Conservation (phyloP, 345 rosid species). For the Hypericum androsaemum region DNA sequence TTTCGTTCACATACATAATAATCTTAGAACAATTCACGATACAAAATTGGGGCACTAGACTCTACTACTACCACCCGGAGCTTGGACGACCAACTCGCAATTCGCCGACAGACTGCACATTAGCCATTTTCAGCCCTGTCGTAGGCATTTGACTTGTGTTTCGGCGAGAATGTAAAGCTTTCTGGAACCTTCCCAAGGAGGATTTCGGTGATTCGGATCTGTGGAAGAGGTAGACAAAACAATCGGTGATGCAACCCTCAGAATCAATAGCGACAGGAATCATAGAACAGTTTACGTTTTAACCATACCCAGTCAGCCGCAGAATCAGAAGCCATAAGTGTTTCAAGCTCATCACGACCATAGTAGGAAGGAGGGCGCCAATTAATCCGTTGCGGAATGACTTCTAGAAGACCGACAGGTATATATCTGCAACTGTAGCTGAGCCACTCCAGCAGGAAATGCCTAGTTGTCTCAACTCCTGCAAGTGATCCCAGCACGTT, state of each 20-base stretch:
- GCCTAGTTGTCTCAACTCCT: slow-evolving; percentile 93
- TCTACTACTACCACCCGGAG: too few species aligned
- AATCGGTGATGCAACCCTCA: neutral
- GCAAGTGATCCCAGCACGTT: slow-evolving; percentile 4
- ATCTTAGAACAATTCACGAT: too few species aligned
- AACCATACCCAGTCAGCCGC: slow-evolving; percentile 86
- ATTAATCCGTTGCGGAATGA: slow-evolving; percentile 64
- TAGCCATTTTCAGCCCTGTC: slow-evolving; percentile 88
- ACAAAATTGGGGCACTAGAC: too few species aligned
- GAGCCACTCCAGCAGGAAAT: slow-evolving; percentile 89
- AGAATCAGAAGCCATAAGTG: slow-evolving; percentile 86
- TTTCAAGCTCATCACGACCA: slow-evolving; percentile 95
- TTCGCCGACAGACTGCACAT: slow-evolving; percentile 3
- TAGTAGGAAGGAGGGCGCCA: slow-evolving; percentile 91
- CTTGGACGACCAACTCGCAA: too few species aligned
- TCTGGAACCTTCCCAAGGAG: slow-evolving; percentile 89
- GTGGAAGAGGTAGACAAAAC: slow-evolving; percentile 10
- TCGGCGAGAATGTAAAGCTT: slow-evolving; percentile 85
- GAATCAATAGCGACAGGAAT: neutral
- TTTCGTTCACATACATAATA: too few species aligned
- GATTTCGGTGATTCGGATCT: slow-evolving; percentile 85
- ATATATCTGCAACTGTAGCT: slow-evolving; percentile 77
- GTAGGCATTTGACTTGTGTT: slow-evolving; percentile 86
- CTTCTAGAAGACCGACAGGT: slow-evolving; percentile 82
- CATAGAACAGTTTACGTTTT: slow-evolving; percentile 1